phyloP scores from a whole-genome alignment of 176 grass and related monocot genomes.

The Aegilops sharonensis region DNA sequence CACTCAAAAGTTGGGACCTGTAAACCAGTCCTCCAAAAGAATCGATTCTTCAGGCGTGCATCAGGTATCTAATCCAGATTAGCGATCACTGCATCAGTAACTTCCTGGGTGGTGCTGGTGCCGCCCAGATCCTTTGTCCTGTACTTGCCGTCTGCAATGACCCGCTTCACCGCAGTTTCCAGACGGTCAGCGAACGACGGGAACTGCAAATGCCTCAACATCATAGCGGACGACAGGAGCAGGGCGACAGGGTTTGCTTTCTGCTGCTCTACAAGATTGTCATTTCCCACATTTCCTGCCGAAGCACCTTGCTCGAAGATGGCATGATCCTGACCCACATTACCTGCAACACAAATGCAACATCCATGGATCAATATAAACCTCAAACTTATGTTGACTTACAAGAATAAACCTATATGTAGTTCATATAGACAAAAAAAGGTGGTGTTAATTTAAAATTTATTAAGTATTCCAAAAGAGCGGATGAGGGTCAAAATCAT shows the following conservation, averaged over 20 bases:
- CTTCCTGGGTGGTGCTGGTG: constrained; percentile 79
- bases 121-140: constrained; percentile 88
- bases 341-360: constrained; percentile 52
- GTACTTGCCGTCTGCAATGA: constrained; percentile 56
- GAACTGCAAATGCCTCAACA: constrained; percentile 89
- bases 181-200: constrained; percentile 87
- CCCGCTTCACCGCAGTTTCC: constrained; percentile 75
- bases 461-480: background rate
- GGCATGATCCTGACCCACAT: constrained; percentile 93
- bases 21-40: constrained; percentile 35
- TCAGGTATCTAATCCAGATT: constrained; percentile 54
- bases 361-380: constrained; percentile 3
- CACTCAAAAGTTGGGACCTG: constrained; percentile 24
- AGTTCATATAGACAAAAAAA: background rate
- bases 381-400: background rate
- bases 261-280: constrained; percentile 70
- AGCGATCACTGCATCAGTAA: constrained; percentile 77
- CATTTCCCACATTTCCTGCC: constrained; percentile 79
- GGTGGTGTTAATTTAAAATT: background rate
- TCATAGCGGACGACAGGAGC: constrained; percentile 90
- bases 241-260: constrained; percentile 85
- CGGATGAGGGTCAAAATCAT: background rate
- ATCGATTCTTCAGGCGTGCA: constrained; percentile 24
- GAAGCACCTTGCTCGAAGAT: constrained; percentile 99
- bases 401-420: background rate